Evolutionary conservation across 352 stramenopile species (phyloP).

Genomic region (Globisporangium splendens): DNA sequence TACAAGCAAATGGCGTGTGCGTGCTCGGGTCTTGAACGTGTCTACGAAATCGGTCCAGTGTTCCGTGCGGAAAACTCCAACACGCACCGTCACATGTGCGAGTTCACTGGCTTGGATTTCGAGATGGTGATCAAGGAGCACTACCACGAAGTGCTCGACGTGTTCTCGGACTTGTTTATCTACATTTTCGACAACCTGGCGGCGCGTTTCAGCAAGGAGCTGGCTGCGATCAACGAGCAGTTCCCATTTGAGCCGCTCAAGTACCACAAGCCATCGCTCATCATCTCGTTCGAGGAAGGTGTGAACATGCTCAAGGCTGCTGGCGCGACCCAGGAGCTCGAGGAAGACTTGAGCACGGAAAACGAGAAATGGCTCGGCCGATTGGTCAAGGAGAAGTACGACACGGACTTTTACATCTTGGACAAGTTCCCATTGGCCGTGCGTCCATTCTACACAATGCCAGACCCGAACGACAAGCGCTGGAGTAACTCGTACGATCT

Average conservation of each 20-base stretch:
- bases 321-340: conserved; percentile 65
- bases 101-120: conserved; percentile 99
- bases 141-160: conserved; percentile 98
- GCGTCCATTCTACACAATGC: conserved; percentile 99
- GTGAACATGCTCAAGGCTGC: conserved; percentile 91
- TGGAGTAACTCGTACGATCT: conserved; percentile 99
- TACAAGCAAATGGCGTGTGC: conserved; percentile 99
- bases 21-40: conserved; percentile 96
- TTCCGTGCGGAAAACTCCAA: conserved; percentile 99
- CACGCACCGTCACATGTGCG: conserved; percentile 98
- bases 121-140: conserved; percentile 99
- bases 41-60: conserved; percentile 99
- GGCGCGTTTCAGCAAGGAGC: conserved; percentile 90
- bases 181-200: conserved; percentile 99
- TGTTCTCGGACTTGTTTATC: conserved; percentile 99
- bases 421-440: conserved; percentile 99
- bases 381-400: conserved; percentile 97
- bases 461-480: conserved; percentile 91
- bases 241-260: conserved; percentile 97
- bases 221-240: conserved; percentile 95
- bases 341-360: conserved; percentile 90
- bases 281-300: conserved; percentile 93
- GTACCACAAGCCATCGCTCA: conserved; percentile 92
- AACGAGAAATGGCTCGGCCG: conserved; percentile 97
- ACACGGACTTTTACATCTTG: conserved; percentile 99